Base-by-base conservation (phyloP, 2,329 filamentous ascomycete species). In the Fonsecaea multimorphosa region DNA sequence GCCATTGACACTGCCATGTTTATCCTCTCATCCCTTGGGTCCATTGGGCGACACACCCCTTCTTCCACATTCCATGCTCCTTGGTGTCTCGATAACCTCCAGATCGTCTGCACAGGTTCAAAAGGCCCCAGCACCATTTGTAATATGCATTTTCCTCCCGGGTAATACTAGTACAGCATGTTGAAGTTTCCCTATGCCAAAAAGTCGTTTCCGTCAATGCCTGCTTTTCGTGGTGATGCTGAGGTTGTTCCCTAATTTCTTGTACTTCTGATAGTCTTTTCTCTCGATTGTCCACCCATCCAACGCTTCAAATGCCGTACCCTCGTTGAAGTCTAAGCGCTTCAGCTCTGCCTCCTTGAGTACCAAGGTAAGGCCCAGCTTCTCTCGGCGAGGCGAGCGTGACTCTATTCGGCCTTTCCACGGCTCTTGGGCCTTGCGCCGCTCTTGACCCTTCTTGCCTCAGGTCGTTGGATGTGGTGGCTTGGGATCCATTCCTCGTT, bases 401-500 rank as follows among this genome's bases (percentile, higher is more conserved):
- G 61, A 27, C 27, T 60, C 29, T 68, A 69, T 19, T 70, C 68
- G 12, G 66, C 49, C 54, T 81, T 75, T 54, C 74, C 76, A 69
- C 74, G 77, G 71, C 76, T 78, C 73, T 81, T 82, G 36, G 78
- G 75, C 60, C 77, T 74, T 38, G 63, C 70, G 29, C 72, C 72
- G 75, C 84, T 83, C 75, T 86, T 85, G 63, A 89, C 83, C 72
- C 87, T 84, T 73, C 83, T 83, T 54, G 87, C 90, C 72, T 90
- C 85, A 40, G 94, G 93, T 73, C 91, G 89, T 83, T 94, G 91
- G 78, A 97, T 87, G 81, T 98, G 93, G 78, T 91, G 88, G 68
- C 89, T 87, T 32, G 93, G 93, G 73, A 97, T 97, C 93, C 94
- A 97, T 83, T 89, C 92, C 83, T 94, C 90, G 74, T 97, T 93